Percentiles rank a stretch among this genome's conserved stretches.
Evolutionary conservation across 2,329 filamentous ascomycete species (phyloP).

Genomic region (Trichophyton mentagrophytes): DNA sequence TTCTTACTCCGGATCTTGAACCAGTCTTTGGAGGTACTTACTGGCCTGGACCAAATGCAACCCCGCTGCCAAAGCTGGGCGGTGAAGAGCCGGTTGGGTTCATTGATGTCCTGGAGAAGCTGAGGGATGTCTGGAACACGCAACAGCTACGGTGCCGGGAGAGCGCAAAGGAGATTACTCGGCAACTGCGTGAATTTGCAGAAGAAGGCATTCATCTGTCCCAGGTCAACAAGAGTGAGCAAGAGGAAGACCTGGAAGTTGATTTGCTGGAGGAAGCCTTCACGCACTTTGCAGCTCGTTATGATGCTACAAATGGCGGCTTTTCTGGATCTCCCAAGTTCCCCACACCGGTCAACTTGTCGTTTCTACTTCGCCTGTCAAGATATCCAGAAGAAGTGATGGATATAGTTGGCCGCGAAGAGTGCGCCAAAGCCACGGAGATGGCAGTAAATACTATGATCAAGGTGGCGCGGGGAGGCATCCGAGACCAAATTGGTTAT

Average conservation of each 20-base stretch:
- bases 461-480: constrained; percentile 59
- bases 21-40: constrained; percentile 95
- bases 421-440: constrained; percentile 57
- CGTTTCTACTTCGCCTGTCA: constrained; percentile 64
- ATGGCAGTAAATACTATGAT: constrained; percentile 75
- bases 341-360: constrained; percentile 71
- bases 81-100: constrained; percentile 58
- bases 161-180: constrained; percentile 69
- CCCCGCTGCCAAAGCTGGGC: constrained; percentile 28
- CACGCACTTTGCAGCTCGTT: constrained; percentile 65
- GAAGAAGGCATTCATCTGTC: constrained; percentile 60
- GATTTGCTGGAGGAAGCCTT: constrained; percentile 87
- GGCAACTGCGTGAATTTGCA: constrained; percentile 72
- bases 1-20: constrained; percentile 81
- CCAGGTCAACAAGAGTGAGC: constrained; percentile 30
- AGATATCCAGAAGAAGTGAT: constrained; percentile 59
- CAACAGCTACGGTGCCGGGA: constrained; percentile 72
- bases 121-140: constrained; percentile 62
- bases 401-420: constrained; percentile 75
- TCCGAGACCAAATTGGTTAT: constrained; percentile 63
- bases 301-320: constrained; percentile 64
- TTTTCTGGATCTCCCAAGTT: constrained; percentile 80
- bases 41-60: constrained; percentile 68
- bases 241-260: constrained; percentile 63
- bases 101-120: constrained; percentile 67